Percentiles rank a stretch among this genome's conserved stretches.
Conservation (phyloP, 1,284 basidiomycete genomes). For the Rhodotorula sp. region DNA sequence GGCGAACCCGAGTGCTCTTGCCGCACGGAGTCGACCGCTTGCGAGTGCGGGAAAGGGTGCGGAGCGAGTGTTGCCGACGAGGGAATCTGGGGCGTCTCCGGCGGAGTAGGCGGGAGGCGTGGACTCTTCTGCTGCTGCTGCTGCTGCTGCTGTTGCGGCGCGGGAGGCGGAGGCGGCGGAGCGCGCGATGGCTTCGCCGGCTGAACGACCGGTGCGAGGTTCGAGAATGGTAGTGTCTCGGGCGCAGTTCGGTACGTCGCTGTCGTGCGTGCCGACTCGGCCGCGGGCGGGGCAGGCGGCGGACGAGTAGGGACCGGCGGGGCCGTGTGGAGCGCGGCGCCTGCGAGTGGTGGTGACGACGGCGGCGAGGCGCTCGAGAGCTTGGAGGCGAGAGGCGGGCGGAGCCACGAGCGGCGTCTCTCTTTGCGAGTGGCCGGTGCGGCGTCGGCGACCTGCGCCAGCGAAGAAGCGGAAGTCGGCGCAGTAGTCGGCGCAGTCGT, state of each 20-base stretch:
- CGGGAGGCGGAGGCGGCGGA: neutral
- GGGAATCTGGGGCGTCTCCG: no score
- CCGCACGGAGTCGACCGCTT: neutral
- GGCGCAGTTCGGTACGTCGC: conserved; percentile 4
- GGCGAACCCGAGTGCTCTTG: conserved; percentile 18
- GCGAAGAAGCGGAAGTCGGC: neutral
- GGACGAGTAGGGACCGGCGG: neutral
- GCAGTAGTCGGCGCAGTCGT: neutral
- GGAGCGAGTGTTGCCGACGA: no score
- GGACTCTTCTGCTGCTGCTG: neutral
- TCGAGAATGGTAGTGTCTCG: conserved; percentile 2
- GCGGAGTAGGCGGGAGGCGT: neutral
- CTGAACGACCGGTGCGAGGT: neutral
- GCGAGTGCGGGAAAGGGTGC: no score
- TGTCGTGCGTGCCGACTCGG: neutral
- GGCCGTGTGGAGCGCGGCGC: neutral
- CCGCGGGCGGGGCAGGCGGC: neutral
- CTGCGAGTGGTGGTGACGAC: neutral
- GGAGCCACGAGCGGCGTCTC: conserved; percentile 18
- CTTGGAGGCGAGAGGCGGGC: conserved; percentile 23
- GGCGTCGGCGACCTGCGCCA: no score
- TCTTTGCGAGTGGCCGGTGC: neutral
- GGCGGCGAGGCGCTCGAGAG: conserved; percentile 8
- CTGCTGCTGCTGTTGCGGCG: neutral
- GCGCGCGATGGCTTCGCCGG: neutral